A percentile compares a stretch with the other conserved stretches of the same genome.
Conservation (phyloP, 768 basidiomycete genomes). For the Xerocomus brunneocitrinus region DNA sequence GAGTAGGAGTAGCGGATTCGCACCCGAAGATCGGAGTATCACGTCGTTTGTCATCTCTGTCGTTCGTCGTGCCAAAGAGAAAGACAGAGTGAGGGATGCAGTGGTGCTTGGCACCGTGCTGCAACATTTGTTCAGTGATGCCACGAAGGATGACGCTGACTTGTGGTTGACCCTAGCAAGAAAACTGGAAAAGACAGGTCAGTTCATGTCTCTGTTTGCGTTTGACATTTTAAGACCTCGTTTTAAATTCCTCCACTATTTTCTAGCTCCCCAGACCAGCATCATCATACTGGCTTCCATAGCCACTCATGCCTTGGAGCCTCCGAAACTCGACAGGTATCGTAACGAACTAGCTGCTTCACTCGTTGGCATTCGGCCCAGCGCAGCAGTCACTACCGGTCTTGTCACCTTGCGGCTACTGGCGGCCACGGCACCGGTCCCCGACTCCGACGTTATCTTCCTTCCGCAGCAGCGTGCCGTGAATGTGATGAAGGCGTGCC, state of each 20-base stretch:
- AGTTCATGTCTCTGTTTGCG: slow-evolving; percentile 14
- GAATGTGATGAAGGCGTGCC: slow-evolving; percentile 80
- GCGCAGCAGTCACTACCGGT: slow-evolving; percentile 64
- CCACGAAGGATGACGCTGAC: slow-evolving; percentile 64
- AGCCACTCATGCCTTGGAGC: slow-evolving; percentile 59
- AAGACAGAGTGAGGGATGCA: slow-evolving; percentile 50
- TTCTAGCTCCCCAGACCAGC: slow-evolving; percentile 62
- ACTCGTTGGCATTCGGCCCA: slow-evolving; percentile 59
- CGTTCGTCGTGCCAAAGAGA: slow-evolving; percentile 27
- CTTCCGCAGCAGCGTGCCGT: slow-evolving; percentile 81
- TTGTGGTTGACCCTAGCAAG: slow-evolving; percentile 72
- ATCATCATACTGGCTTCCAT: slow-evolving; percentile 64
- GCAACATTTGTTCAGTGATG: slow-evolving; percentile 53
- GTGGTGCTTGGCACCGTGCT: slow-evolving; percentile 60
- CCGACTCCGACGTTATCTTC: slow-evolving; percentile 78
- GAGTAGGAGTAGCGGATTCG: slow-evolving; percentile 22
- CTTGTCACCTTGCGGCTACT: slow-evolving; percentile 65
- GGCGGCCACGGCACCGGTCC: slow-evolving; percentile 66
- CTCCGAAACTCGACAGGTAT: slow-evolving; percentile 68
- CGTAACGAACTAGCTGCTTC: slow-evolving; percentile 89
- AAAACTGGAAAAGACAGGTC: slow-evolving; percentile 59
- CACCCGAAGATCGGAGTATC: slow-evolving; percentile 16
- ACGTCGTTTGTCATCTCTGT: slow-evolving; percentile 32
- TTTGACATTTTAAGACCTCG: neutral
- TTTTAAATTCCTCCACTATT: neutral